phyloP scores from a whole-genome alignment of 768 basidiomycete species.

The Phlegmacium glaucopus region DNA sequence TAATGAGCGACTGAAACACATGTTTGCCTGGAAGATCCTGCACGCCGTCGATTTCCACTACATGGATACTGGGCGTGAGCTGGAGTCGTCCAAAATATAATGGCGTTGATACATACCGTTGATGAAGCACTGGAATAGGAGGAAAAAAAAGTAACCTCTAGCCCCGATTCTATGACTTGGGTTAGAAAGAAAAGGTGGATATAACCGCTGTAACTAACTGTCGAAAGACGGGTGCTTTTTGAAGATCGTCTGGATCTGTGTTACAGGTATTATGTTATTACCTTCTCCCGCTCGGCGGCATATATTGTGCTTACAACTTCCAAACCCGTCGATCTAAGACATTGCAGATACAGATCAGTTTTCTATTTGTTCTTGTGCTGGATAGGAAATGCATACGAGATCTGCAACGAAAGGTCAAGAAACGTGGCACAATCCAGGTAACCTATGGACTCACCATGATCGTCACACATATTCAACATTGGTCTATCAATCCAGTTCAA shows the following conservation, averaged over 20 bases:
- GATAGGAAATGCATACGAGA: conserved; percentile 31
- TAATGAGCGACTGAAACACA: conserved; percentile 64
- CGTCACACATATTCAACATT: conserved; percentile 88
- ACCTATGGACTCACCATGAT: conserved; percentile 58
- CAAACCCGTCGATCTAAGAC: conserved; percentile 70
- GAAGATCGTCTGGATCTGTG: conserved; percentile 78
- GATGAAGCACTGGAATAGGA: conserved; percentile 93
- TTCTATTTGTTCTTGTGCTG: background rate
- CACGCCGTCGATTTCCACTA: conserved; percentile 73
- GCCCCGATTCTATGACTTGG: conserved; percentile 61
- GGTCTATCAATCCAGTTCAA: conserved; percentile 44
- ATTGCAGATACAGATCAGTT: conserved; percentile 14
- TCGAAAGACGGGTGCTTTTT: conserved; percentile 68
- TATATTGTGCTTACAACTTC: conserved; percentile 60
- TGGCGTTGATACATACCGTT: conserved; percentile 44
- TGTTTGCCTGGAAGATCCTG: conserved; percentile 60
- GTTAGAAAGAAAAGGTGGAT: background rate
- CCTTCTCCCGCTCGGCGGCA: background rate
- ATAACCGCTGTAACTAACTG: conserved; percentile 38
- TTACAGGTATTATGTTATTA: too few species aligned
- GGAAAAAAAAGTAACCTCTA: conserved; percentile 87
- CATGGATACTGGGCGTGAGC: background rate
- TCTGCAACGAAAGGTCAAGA: conserved; percentile 25
- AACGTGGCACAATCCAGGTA: background rate
- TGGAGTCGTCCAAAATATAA: background rate